These are phyloP conservation scores for Plectranthus barbatus DNA, from an alignment of 257 asterid genomes.

Conservation along the genomic window DNA sequence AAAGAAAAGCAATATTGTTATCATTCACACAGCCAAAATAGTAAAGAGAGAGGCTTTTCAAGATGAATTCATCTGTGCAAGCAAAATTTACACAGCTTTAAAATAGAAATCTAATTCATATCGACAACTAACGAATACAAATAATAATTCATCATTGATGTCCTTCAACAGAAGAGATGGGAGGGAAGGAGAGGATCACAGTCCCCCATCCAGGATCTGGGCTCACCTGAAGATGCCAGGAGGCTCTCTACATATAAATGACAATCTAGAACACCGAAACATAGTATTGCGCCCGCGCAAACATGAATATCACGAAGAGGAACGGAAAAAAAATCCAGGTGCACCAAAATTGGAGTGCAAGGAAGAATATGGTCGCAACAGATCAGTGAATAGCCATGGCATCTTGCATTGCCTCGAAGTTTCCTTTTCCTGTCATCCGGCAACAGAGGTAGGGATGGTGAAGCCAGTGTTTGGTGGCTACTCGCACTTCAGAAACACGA, in stretches of 20 bases:
- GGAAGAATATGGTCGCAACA: constrained; percentile 15
- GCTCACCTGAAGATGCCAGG: not conserved
- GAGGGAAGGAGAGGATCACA: not conserved
- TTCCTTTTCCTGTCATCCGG: constrained; percentile 1
- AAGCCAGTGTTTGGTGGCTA: constrained; percentile 4
- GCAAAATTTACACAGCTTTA: constrained; percentile 5
- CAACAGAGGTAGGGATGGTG: constrained; percentile 1
- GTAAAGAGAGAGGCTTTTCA: not conserved
- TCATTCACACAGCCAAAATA: not conserved
- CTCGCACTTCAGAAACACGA: constrained; percentile 19
- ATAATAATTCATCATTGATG: constrained; percentile 10
- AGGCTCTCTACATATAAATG: constrained; percentile 9
- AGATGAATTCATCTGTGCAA: not conserved
- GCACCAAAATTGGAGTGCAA: constrained; percentile 31
- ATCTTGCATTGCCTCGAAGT: constrained; percentile 15
- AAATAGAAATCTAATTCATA: constrained; percentile 13
- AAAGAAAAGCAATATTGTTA: not conserved
- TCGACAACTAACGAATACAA: constrained; percentile 25
- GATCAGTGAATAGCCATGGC: constrained; percentile 16
- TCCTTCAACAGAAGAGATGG: not conserved
- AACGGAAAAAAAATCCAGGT: not conserved
- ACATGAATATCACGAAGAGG: constrained; percentile 19
- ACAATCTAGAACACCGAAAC: constrained; percentile 10
- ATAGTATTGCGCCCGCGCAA: not conserved
- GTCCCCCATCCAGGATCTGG: not conserved